Conservation (phyloP, 83 land plant genomes). For the Isoetes engelmannii region DNA sequence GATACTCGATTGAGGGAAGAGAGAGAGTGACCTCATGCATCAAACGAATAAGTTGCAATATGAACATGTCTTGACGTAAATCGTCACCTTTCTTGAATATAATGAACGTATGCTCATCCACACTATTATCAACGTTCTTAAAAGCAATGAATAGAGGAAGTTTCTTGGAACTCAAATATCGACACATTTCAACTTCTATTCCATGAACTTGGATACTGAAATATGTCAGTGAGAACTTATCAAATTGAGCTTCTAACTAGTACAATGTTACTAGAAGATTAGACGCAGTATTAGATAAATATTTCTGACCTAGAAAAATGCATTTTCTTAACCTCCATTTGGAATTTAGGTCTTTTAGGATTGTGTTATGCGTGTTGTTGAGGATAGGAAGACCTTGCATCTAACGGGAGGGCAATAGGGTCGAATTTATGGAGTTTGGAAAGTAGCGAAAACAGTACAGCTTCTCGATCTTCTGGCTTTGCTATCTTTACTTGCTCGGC, state of each 20-base stretch:
- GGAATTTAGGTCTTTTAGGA: no score
- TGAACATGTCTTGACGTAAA: slow-evolving; percentile 22
- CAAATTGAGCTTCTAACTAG: neutral
- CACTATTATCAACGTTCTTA: slow-evolving; percentile 8
- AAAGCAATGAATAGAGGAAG: slow-evolving; percentile 15
- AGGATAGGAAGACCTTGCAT: slow-evolving; percentile 7
- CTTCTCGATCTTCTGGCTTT: slow-evolving; percentile 1
- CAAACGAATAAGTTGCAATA: slow-evolving; percentile 9
- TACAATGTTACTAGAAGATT: neutral
- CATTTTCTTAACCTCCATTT: no score
- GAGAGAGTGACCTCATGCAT: slow-evolving; percentile 12
- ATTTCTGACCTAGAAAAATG: no score
- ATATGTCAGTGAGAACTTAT: neutral
- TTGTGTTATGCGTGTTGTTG: no score
- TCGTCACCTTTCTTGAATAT: slow-evolving; percentile 22
- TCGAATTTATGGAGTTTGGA: slow-evolving; percentile 7
- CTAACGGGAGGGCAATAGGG: slow-evolving; percentile 6
- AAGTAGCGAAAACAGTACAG: neutral
- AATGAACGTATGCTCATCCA: slow-evolving; percentile 6
- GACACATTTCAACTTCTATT: slow-evolving; percentile 13
- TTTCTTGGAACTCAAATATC: slow-evolving; percentile 20
- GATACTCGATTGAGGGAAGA: neutral
- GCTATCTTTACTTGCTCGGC: neutral
- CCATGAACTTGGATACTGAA: slow-evolving; percentile 10
- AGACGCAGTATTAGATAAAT: neutral